Base-by-base conservation (phyloP, 2,329 filamentous ascomycete genomes). In the Cladophialophora bantiana region DNA sequence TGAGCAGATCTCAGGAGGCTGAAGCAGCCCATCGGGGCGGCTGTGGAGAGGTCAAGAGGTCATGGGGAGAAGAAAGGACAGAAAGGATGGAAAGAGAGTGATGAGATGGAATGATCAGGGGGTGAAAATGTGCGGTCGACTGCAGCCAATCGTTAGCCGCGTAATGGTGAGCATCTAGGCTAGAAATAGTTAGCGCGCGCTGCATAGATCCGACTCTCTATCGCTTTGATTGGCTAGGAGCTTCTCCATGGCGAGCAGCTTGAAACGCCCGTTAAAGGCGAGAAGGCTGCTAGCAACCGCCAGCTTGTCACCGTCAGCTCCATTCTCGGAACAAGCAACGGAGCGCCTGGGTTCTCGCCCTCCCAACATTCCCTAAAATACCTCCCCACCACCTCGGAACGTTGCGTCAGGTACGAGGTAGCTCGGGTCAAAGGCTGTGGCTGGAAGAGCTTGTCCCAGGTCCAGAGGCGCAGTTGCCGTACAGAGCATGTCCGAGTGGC, bases 61-160 rank as follows among this genome's bases (percentile, higher is more conserved):
- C n/a, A 38, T 20, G 32, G 26, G 31, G 34, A 15, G 59, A 42
- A 34, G 12, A 61, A 53, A 35, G 34, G 45, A 5, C 45, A 31
- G 32, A 35, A 62, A 59, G 45, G 62, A 36, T 26, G 35, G 35
- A 32, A 38, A 32, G 58, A 35, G 50, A 61, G 48, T 20, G 35
- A 52, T 53, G 32, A n/a, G 42, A 56, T 20, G 31, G 9, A 34
- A 53, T 31, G 26, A 55, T 62, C 59, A 62, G 66, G 62, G 62
- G 66, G 31, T 32, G 35, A 59, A 20, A 42, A 53, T 20, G 38
- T 59, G 61, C 62, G 58, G 64, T 69, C 57, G 59, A 31, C 42
- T 59, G 62, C 57, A 59, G 38, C 67, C 67, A 69, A 69, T 62
- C 42, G 56, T 59, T 60, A 62, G 38, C 40, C 59, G 62, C 63